Evolutionary conservation across 768 basidiomycete genomes (phyloP).

Genomic region (Rhizopogon vinicolor): DNA sequence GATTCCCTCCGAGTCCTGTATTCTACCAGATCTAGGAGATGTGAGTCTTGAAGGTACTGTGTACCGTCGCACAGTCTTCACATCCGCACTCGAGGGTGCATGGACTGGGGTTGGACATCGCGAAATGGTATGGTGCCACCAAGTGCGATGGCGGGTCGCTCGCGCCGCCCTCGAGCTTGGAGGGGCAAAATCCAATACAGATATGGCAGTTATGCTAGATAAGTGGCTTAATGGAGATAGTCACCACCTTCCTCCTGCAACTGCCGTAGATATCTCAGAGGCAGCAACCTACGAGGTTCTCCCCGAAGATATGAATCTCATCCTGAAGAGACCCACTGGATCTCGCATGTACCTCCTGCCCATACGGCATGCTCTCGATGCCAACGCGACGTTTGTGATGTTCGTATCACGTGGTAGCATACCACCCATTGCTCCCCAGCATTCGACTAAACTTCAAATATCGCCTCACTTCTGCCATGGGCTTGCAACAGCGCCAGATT

Average conservation of each 20-base stretch:
- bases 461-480: constrained; percentile 43
- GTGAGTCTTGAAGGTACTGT: constrained; percentile 5
- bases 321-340: constrained; percentile 38
- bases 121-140: constrained; percentile 99
- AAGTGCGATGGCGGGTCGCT: constrained; percentile 87
- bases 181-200: constrained; percentile 16
- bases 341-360: constrained; percentile 51
- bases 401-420: constrained; percentile 62
- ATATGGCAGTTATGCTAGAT: constrained; percentile 42
- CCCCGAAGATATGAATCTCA: constrained; percentile 32
- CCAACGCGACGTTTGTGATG: constrained; percentile 38
- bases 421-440: constrained; percentile 44
- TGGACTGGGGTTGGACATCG: constrained; percentile 96
- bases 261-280: constrained; percentile 7
- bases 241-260: constrained; percentile 34
- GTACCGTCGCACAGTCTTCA: constrained; percentile 69
- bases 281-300: constrained; percentile 34
- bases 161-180: constrained; percentile 71
- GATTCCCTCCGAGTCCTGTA: constrained; percentile 88
- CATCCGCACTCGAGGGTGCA: constrained; percentile 81
- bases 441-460: constrained; percentile 38
- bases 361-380: constrained; percentile 3
- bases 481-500: neutral
- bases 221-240: constrained; percentile 64
- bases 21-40: constrained; percentile 36